Evolutionary conservation across 2,329 filamentous ascomycete species (phyloP).

Genomic region (Paraphoma sp.): DNA sequence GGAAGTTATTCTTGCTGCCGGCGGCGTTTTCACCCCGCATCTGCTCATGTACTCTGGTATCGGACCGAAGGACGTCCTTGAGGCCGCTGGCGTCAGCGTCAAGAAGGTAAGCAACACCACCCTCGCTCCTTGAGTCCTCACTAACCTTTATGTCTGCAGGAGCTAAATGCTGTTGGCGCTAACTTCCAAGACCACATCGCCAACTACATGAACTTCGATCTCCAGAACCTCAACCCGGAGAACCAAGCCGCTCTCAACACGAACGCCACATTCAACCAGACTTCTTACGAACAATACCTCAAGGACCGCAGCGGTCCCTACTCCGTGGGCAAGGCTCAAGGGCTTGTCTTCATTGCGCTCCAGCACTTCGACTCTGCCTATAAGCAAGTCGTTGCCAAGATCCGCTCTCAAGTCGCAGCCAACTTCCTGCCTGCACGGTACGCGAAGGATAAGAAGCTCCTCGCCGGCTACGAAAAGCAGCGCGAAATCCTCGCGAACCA

Average conservation of each 20-base stretch:
- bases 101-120: conserved; percentile 1
- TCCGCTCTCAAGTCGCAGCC: conserved; percentile 12
- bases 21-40: conserved; percentile 63
- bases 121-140: too few relatives aligned
- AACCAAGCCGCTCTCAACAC: conserved; percentile 6
- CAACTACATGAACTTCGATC: conserved; percentile 9
- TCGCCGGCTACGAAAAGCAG: conserved; percentile 13
- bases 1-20: conserved; percentile 66
- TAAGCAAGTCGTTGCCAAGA: conserved; percentile 9
- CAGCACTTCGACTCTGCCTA: conserved; percentile 10
- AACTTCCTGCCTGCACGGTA: conserved; percentile 16
- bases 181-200: conserved; percentile 30
- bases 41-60: conserved; percentile 68
- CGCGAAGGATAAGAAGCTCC: conserved; percentile 8
- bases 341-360: conserved; percentile 11
- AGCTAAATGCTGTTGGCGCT: conserved; percentile 23
- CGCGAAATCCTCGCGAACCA: conserved; percentile 13
- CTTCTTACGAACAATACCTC: conserved; percentile 26
- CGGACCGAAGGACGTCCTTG: conserved; percentile 42
- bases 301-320: conserved; percentile 30
- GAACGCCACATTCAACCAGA: conserved; percentile 32
- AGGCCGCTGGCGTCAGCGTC: conserved; percentile 5
- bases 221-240: conserved; percentile 2
- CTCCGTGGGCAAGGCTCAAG: conserved; percentile 12
- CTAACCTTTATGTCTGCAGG: background rate